phyloP scores from a whole-genome alignment of 2,329 filamentous ascomycete species.

The Cordyceps farinosa region DNA sequence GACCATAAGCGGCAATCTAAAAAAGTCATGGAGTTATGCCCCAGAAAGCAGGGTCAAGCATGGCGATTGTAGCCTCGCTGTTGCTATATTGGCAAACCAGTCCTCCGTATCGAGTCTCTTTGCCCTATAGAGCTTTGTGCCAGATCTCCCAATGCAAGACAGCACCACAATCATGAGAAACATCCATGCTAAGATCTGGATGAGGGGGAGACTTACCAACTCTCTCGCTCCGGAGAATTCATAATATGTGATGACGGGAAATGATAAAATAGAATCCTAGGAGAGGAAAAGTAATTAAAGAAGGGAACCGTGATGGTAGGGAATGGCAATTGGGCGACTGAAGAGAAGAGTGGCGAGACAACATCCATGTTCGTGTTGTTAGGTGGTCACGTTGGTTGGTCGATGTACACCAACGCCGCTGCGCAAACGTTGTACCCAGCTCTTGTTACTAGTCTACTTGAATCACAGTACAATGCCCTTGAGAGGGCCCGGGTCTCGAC shows the following conservation, averaged over 20 bases:
- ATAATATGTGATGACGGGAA: neutral
- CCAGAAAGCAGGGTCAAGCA: neutral
- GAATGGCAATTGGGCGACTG: too few species aligned
- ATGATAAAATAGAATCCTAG: neutral
- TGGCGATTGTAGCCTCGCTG: slow-evolving; percentile 22
- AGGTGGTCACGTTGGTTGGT: too few species aligned
- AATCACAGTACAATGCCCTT: too few species aligned
- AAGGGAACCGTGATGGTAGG: too few species aligned
- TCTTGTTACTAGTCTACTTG: too few species aligned
- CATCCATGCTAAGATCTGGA: slow-evolving; percentile 29
- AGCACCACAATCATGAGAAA: slow-evolving; percentile 29
- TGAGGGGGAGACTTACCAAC: slow-evolving; percentile 28
- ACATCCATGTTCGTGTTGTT: too few species aligned
- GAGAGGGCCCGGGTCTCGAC: too few species aligned
- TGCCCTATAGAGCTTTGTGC: slow-evolving; percentile 30
- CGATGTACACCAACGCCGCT: too few species aligned
- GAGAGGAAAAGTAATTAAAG: too few species aligned
- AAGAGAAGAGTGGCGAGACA: too few species aligned
- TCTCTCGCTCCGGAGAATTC: slow-evolving; percentile 8
- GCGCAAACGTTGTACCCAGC: too few species aligned
- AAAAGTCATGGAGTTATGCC: neutral
- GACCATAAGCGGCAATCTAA: neutral
- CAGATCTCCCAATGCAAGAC: slow-evolving; percentile 24
- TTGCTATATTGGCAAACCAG: slow-evolving; percentile 24
- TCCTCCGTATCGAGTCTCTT: slow-evolving; percentile 28